Conservation (phyloP, 441 rosid species). For the Raphanus hybrid region DNA sequence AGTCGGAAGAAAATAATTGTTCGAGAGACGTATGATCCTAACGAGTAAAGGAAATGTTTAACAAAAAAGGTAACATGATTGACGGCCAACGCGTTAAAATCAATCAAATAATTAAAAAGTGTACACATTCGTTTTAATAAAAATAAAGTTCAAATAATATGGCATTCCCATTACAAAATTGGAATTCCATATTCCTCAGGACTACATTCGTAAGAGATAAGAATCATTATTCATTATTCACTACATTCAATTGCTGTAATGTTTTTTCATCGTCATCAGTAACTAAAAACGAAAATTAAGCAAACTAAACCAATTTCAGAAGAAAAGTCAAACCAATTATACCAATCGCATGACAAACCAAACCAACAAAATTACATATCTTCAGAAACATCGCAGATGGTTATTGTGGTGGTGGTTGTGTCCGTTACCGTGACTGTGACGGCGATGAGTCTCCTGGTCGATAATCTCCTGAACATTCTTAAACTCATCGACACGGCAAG, state of each 20-base stretch:
- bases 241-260: not conserved
- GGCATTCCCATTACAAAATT: not conserved
- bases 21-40: not conserved
- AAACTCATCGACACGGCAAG: conserved; percentile 1
- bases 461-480: conserved; percentile 1
- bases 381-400: not conserved
- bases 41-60: not conserved
- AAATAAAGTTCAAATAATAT: not conserved
- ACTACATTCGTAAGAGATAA: not conserved
- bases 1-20: not conserved
- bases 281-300: not conserved
- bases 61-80: not conserved
- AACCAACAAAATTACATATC: not conserved
- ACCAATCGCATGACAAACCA: not conserved
- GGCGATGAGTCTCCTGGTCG: not conserved
- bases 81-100: not conserved
- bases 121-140: not conserved
- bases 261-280: not conserved
- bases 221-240: not conserved
- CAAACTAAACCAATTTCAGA: not conserved
- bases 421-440: not conserved
- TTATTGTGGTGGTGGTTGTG: conserved; percentile 1
- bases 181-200: not conserved
- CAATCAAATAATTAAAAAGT: not conserved
- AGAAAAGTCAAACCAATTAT: not conserved